These are phyloP conservation scores for Coemansia erecta DNA, from an alignment of 192 early-diverging fungal genomes.

Conservation along the genomic window DNA sequence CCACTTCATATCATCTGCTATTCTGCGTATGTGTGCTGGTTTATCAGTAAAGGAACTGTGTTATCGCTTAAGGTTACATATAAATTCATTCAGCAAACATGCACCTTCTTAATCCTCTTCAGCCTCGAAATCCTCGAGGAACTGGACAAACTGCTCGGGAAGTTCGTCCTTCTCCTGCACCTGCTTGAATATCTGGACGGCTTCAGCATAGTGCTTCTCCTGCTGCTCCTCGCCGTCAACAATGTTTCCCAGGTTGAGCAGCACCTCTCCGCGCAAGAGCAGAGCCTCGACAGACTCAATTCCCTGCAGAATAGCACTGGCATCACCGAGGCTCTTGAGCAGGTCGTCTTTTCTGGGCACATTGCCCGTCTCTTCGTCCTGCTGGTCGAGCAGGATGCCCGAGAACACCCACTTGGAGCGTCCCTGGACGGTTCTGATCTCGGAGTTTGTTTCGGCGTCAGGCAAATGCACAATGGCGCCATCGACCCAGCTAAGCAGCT, in stretches of 20 bases:
- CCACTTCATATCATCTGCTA: too few species aligned
- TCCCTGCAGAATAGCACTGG: conserved; percentile 14
- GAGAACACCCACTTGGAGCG: conserved; percentile 33
- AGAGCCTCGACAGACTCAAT: conserved; percentile 15
- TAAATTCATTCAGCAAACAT: background rate
- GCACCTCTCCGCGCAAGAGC: conserved; percentile 39
- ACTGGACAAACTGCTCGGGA: conserved; percentile 44
- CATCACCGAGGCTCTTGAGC: conserved; percentile 16
- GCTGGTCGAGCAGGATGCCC: conserved; percentile 20
- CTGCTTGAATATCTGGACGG: conserved; percentile 27
- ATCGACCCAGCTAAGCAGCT: conserved; percentile 31
- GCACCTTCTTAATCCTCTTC: conserved; percentile 12
- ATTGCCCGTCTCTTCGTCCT: conserved; percentile 14
- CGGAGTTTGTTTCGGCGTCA: background rate
- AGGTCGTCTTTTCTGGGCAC: conserved; percentile 9
- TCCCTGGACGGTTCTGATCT: conserved; percentile 12
- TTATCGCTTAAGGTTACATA: too few species aligned
- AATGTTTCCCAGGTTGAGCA: conserved; percentile 47
- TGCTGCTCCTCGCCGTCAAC: conserved; percentile 27
- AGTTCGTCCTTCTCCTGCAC: conserved; percentile 29
- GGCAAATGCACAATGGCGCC: conserved; percentile 5
- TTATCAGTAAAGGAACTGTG: too few species aligned
- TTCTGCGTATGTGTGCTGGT: too few species aligned
- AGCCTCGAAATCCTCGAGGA: conserved; percentile 47
- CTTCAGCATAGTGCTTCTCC: conserved; percentile 30